Base-by-base conservation (phyloP, 2,329 filamentous ascomycete genomes). In the Cladosporium halotolerans region DNA sequence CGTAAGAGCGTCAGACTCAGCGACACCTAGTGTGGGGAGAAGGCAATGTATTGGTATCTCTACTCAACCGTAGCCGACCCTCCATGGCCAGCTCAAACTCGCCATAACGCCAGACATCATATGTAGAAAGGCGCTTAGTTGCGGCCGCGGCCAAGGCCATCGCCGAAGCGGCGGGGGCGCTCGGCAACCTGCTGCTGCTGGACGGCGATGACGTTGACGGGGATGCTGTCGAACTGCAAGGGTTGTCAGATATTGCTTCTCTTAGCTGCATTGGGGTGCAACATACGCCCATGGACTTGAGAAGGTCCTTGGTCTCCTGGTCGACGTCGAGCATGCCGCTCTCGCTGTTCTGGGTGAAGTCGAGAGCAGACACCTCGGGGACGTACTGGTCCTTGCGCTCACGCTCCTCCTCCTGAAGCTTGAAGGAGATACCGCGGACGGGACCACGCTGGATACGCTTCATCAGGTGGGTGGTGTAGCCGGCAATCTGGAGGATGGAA, bases 371-470 rank as follows among this genome's bases (percentile, higher is more conserved):
- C 68, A 99, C 83, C 80, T 99, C 93, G 72, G 93, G 93, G 64
- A 99, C 93, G 82, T 96, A 99, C 83, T 99, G 93, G 82, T 99
- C 93, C 88, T 99, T 99, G 76, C 93, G 88, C 82, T 99, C 93
- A 84, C 93, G 89, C 86, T 99, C 93, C 83, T 99, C 93, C 82
- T 99, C 93, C 81, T 99, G 93, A 59, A 99, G 89, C 85, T 99
- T 99, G 91, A 99, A 99, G 78, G 95, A 99, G 80, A 99, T 99
- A 82, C 93, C 93, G 70, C 93, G 95, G 78, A 99, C 93, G 64
- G 93, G 93, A 64, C 93, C 93, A 76, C 93, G 90, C 83, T 97
- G 93, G 70, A 99, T 99, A 79, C 93, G 93, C 86, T 97, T 97
- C 95, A 99, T 99, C 78, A 70, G 65, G 62, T 95, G 90, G 66